Conservation (phyloP, 2,329 filamentous ascomycete species). For the Penicillium sp. region DNA sequence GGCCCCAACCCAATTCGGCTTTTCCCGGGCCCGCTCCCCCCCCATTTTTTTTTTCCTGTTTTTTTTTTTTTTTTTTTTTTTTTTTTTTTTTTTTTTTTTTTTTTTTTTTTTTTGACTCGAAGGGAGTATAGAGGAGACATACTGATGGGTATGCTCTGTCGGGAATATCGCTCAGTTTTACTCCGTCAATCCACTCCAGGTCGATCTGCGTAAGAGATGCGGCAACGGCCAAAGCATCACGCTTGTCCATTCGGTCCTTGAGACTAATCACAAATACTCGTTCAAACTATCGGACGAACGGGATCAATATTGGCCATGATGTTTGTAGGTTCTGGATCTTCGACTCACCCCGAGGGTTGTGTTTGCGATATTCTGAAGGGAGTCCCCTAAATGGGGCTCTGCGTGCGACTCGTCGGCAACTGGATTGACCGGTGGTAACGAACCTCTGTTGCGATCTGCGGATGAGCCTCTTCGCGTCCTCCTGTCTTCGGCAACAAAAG, state of each 20-base stretch:
- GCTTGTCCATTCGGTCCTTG: constrained; percentile 49
- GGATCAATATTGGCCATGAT: not conserved
- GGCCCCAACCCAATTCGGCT: no score
- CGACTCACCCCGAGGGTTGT: not conserved
- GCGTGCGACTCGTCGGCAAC: no score
- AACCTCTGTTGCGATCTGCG: no score
- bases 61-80: no score
- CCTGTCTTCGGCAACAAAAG: no score
- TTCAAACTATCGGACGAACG: constrained; percentile 39
- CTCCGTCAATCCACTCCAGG: constrained; percentile 47
- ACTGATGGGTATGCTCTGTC: constrained; percentile 44
- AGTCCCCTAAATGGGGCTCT: no score
- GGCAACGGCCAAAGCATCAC: constrained; percentile 48
- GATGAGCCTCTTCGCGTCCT: no score
- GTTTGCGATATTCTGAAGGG: not conserved
- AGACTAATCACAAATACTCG: constrained; percentile 50
- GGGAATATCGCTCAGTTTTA: constrained; percentile 40
- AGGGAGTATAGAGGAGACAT: not conserved
- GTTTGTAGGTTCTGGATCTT: not conserved
- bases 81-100: no score
- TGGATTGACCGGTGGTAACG: no score
- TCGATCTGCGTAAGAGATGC: constrained; percentile 44
- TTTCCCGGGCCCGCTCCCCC: no score
- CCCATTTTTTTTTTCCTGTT: no score
- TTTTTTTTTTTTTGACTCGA: not conserved